phyloP scores from a whole-genome alignment of 208 protist genomes.

The Zelonia costaricensis region DNA sequence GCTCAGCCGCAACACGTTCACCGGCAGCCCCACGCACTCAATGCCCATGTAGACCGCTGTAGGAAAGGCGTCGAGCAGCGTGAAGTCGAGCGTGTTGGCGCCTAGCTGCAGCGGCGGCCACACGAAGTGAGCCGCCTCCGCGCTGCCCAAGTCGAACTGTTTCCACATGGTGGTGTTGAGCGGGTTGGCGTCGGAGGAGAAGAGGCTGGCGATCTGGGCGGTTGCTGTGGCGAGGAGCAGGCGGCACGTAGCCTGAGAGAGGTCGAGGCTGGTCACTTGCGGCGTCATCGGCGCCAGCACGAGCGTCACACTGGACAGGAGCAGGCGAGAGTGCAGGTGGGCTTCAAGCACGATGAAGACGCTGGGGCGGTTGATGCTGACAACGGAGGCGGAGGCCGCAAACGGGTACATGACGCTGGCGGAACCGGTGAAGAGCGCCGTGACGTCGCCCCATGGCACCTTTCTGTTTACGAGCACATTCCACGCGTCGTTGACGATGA shows the following conservation, averaged over 20 bases:
- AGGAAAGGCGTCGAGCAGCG: conserved; percentile 16
- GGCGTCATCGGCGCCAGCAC: conserved; percentile 16
- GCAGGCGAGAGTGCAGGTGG: conserved; percentile 31
- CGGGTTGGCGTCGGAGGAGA: conserved; percentile 8
- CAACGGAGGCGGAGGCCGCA: conserved; percentile 3
- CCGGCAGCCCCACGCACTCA: conserved; percentile 27
- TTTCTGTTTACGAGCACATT: no score
- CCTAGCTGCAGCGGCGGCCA: conserved; percentile 38
- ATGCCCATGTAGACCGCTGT: conserved; percentile 31
- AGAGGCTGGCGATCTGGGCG: conserved; percentile 20
- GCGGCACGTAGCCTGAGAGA: conserved; percentile 22
- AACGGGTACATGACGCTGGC: neutral
- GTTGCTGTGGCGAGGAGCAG: conserved; percentile 25
- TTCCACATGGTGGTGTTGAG: conserved; percentile 29
- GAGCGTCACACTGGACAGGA: conserved; percentile 32
- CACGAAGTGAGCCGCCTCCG: conserved; percentile 4
- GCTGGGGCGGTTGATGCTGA: conserved; percentile 1
- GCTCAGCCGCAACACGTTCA: conserved; percentile 9
- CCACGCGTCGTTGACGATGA: neutral
- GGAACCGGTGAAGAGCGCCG: conserved; percentile 1
- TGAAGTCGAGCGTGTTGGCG: conserved; percentile 38
- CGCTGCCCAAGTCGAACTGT: neutral
- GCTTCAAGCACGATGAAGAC: conserved; percentile 26
- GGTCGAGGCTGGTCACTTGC: conserved; percentile 15
- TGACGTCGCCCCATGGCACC: neutral